Conservation (phyloP, 345 rosid genomes). For the Reutealis trisperma region DNA sequence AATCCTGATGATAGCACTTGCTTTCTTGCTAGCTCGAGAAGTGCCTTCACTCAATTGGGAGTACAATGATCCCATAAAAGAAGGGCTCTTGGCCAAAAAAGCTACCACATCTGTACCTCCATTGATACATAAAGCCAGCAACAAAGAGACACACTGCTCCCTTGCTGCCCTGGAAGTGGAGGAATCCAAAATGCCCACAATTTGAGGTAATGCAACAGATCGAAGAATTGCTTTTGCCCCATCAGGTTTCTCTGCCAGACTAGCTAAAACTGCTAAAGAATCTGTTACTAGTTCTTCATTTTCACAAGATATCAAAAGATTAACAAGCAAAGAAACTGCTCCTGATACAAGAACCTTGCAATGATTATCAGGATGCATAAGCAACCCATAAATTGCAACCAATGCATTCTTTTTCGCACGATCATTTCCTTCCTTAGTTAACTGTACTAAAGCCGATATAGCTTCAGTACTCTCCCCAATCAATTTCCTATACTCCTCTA, state of each 20-base stretch:
- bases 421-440: conserved; percentile 45
- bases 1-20: conserved; percentile 59
- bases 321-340: conserved; percentile 53
- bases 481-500: conserved; percentile 57
- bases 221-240: conserved; percentile 56
- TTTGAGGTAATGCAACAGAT: conserved; percentile 46
- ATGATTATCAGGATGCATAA: conserved; percentile 53
- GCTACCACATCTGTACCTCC: conserved; percentile 64
- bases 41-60: conserved; percentile 66
- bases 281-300: conserved; percentile 54
- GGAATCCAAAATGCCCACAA: conserved; percentile 43
- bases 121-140: conserved; percentile 65
- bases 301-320: conserved; percentile 43
- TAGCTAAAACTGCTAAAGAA: conserved; percentile 66
- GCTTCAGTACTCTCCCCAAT: conserved; percentile 66
- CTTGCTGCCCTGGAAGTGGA: conserved; percentile 54
- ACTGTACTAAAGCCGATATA: conserved; percentile 52
- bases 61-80: conserved; percentile 68
- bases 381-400: conserved; percentile 64
- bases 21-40: conserved; percentile 68
- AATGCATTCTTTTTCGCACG: conserved; percentile 67
- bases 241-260: conserved; percentile 61
- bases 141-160: conserved; percentile 63
- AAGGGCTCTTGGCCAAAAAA: conserved; percentile 46
- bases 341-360: conserved; percentile 60